Evolutionary conservation across 2,329 filamentous ascomycete species (phyloP).

Genomic region (Colletotrichum navitas): DNA sequence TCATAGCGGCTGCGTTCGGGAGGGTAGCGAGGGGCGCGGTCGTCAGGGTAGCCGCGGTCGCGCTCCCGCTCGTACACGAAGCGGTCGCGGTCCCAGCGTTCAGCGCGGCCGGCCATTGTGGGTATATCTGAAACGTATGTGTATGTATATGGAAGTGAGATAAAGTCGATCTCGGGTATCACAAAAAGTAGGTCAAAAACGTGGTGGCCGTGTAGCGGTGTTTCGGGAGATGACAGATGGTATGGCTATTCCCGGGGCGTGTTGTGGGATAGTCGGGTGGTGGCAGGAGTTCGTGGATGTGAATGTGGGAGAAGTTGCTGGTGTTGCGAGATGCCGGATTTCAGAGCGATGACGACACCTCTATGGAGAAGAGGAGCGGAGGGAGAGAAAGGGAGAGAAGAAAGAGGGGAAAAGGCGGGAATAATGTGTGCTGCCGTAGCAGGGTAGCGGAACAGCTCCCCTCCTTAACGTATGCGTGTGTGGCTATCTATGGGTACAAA

Average conservation of each 20-base stretch:
- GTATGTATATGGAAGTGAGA: neutral
- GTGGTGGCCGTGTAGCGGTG: neutral
- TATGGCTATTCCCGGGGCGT: neutral
- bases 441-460: slow-evolving; percentile 29
- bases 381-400: neutral
- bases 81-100: slow-evolving; percentile 69
- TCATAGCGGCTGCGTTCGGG: slow-evolving; percentile 54
- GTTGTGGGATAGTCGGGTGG: slow-evolving; percentile 32
- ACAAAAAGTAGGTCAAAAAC: slow-evolving; percentile 17
- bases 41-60: slow-evolving; percentile 63
- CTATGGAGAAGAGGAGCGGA: slow-evolving; percentile 1
- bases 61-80: slow-evolving; percentile 58
- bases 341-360: slow-evolving; percentile 40
- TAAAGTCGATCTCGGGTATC: slow-evolving; percentile 29
- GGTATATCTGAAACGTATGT: slow-evolving; percentile 19
- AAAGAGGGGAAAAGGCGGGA: slow-evolving; percentile 39
- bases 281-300: slow-evolving; percentile 28
- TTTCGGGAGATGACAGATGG: slow-evolving; percentile 5
- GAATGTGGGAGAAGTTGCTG: slow-evolving; percentile 17
- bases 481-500: slow-evolving; percentile 2
- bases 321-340: slow-evolving; percentile 35
- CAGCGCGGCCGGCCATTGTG: slow-evolving; percentile 50
- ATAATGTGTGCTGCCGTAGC: slow-evolving; percentile 9
- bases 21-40: slow-evolving; percentile 56
- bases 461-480: slow-evolving; percentile 19